Conservation (phyloP, 139 green algal genomes). For the Chlorella sp. region DNA sequence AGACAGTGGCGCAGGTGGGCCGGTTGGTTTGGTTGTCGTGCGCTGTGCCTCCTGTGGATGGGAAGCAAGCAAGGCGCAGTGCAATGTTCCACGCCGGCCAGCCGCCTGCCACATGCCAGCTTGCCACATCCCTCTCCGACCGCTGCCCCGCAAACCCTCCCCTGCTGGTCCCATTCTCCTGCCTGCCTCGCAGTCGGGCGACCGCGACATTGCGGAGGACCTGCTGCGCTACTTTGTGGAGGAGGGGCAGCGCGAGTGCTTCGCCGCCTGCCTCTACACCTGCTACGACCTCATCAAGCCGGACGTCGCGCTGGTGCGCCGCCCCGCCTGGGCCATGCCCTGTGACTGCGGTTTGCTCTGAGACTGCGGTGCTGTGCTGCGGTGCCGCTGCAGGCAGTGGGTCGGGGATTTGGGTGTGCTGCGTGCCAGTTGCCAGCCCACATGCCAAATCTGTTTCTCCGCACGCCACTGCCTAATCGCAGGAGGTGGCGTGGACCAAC, state of each 20-base stretch:
- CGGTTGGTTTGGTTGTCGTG: background rate
- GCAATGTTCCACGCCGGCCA: background rate
- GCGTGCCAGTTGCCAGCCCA: too few species aligned
- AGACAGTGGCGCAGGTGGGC: conserved; percentile 79
- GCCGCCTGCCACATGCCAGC: background rate
- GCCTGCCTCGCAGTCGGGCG: conserved; percentile 74
- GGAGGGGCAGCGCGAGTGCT: conserved; percentile 91
- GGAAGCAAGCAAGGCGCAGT: background rate
- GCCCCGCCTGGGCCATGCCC: too few species aligned
- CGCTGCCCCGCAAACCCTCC: background rate
- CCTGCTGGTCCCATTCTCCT: background rate
- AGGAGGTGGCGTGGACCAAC: conserved; percentile 96
- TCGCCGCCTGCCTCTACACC: conserved; percentile 95
- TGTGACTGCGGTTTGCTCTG: too few species aligned
- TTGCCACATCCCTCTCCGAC: background rate
- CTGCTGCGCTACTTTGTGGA: conserved; percentile 92
- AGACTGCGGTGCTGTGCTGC: too few species aligned
- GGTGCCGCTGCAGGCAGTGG: too few species aligned
- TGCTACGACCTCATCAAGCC: conserved; percentile 98
- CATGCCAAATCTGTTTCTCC: too few species aligned
- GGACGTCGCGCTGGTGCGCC: conserved; percentile 81
- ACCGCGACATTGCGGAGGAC: conserved; percentile 90
- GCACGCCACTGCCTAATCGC: too few species aligned
- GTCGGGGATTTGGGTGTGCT: too few species aligned
- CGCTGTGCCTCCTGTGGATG: too few species aligned